phyloP scores from a whole-genome alignment of 1,284 basidiomycete species.

The Ganoderma multipileum region DNA sequence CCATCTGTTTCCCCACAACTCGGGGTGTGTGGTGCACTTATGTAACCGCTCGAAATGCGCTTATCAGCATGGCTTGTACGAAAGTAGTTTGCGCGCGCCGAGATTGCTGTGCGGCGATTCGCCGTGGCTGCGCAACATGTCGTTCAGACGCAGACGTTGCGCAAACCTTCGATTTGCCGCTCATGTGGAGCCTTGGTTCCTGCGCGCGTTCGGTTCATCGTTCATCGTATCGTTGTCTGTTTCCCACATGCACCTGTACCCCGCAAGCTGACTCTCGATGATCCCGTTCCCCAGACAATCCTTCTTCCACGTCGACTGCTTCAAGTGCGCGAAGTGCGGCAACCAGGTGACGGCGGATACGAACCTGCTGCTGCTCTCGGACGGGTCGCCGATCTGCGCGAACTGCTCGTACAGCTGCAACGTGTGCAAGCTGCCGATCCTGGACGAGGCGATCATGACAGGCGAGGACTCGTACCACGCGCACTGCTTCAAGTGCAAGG shows the following conservation, averaged over 20 bases:
- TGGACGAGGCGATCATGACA: constrained; percentile 98
- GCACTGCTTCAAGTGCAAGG: constrained; percentile 97
- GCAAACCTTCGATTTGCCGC: constrained; percentile 11
- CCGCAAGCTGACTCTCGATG: constrained; percentile 22
- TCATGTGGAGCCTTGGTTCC: not conserved
- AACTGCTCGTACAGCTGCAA: constrained; percentile 98
- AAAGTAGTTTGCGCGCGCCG: not conserved
- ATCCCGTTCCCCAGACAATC: constrained; percentile 62
- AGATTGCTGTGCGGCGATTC: not conserved
- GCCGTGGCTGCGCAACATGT: not conserved
- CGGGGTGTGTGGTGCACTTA: no score
- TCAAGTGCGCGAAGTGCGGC: constrained; percentile 84
- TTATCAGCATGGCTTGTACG: not conserved
- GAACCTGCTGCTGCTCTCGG: constrained; percentile 93
- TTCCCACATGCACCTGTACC: not conserved
- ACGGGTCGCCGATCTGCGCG: constrained; percentile 96
- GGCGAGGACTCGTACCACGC: constrained; percentile 99
- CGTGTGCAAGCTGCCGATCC: constrained; percentile 89
- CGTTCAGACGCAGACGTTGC: not conserved
- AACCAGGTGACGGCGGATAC: constrained; percentile 91
- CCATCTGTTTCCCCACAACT: not conserved
- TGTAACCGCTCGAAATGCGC: not conserved
- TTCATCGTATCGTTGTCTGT: not conserved
- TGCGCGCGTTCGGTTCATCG: constrained; percentile 1
- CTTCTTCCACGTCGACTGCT: constrained; percentile 84